Conservation (phyloP, 352 stramenopile genomes). For the Elongisporangium senticosum region DNA sequence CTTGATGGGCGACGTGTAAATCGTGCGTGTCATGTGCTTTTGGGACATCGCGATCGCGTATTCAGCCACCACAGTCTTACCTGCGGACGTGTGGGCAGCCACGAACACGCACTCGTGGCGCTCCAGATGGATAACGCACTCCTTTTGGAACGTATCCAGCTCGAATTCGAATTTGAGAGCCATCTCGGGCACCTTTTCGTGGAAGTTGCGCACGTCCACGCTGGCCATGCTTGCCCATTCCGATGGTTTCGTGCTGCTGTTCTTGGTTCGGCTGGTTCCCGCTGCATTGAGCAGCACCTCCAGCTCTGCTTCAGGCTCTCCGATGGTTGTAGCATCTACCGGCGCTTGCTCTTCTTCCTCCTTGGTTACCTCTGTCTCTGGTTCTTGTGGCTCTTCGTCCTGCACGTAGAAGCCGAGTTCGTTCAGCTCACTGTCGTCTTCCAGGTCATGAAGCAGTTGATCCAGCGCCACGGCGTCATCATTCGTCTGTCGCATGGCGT, state of each 20-base stretch:
- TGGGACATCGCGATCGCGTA: conserved; percentile 96
- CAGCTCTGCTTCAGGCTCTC: conserved; percentile 46
- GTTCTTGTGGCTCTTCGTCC: conserved; percentile 21
- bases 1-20: conserved; percentile 99
- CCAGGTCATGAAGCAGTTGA: conserved; percentile 60
- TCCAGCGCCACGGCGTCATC: conserved; percentile 57
- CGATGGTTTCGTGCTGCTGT: conserved; percentile 16
- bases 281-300: conserved; percentile 36
- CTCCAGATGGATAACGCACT: conserved; percentile 94
- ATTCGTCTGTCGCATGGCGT: conserved; percentile 40
- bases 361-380: conserved; percentile 3
- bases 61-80: conserved; percentile 98
- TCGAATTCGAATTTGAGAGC: conserved; percentile 80
- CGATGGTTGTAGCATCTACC: conserved; percentile 1
- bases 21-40: conserved; percentile 86
- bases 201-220: conserved; percentile 79
- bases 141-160: conserved; percentile 97
- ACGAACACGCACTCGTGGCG: conserved; percentile 94
- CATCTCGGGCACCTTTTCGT: conserved; percentile 77
- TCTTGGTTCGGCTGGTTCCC: conserved; percentile 8
- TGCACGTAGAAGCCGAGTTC: conserved; percentile 55
- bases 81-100: conserved; percentile 94
- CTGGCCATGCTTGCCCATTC: conserved; percentile 72
- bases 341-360: conserved; percentile 1
- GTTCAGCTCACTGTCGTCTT: conserved; percentile 57